Percentiles rank a stretch among this genome's conserved stretches.
Conservation (phyloP, 129 eudicot species). For the Saussurea involucrata region DNA sequence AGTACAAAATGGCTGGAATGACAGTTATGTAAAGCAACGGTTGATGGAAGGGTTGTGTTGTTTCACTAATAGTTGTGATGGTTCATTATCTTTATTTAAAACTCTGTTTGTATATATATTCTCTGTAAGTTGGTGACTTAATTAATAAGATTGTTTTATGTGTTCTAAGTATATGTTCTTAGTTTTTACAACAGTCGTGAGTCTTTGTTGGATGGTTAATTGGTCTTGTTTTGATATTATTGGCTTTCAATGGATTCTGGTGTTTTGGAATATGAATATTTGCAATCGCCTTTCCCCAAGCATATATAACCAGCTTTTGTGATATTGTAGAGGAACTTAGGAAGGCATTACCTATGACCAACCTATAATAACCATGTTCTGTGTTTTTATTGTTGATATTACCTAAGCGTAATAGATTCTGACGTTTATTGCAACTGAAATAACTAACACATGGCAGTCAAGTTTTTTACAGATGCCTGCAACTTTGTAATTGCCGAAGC, state of each 20-base stretch:
- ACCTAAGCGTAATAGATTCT: not conserved
- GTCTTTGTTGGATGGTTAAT: not conserved
- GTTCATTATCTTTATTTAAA: too few species aligned
- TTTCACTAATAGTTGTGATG: too few species aligned
- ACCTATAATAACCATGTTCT: not conserved
- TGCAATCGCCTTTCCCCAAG: not conserved
- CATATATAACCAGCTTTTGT: not conserved
- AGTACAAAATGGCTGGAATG: too few species aligned
- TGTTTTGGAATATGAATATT: slow-evolving; percentile 13
- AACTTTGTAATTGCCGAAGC: not conserved
- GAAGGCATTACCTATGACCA: not conserved
- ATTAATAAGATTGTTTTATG: too few species aligned
- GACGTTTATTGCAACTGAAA: not conserved
- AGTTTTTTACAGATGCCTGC: not conserved
- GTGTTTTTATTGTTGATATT: not conserved
- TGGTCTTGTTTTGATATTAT: not conserved
- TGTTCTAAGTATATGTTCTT: too few species aligned
- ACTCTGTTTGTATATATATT: too few species aligned
- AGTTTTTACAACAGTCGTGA: too few species aligned
- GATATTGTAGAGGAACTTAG: too few species aligned
- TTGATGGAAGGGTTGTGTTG: too few species aligned
- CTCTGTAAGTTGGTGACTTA: too few species aligned
- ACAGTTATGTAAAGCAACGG: too few species aligned
- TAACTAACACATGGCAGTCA: not conserved
- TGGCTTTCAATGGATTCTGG: not conserved